Conservation (phyloP, 257 asterid species). For the Solanum pinnatisectum region DNA sequence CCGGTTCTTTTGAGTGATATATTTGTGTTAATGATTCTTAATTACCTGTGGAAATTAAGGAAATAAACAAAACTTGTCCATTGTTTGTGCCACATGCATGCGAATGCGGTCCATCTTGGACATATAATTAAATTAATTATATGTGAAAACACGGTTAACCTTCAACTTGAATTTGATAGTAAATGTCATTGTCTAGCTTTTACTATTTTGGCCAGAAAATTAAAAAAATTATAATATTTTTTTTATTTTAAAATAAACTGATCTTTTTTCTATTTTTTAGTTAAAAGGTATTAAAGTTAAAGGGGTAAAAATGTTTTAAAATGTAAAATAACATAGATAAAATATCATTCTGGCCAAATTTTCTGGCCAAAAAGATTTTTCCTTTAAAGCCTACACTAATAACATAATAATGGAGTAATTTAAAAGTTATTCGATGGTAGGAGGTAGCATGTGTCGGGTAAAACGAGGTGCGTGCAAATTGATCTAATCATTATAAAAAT, state of each 20-base stretch:
- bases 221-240: too few species aligned
- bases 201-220: not conserved
- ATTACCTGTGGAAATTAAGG: not conserved
- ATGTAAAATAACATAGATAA: too few species aligned
- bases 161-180: not conserved
- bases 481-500: not conserved
- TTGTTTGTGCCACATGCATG: not conserved
- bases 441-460: not conserved
- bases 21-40: not conserved
- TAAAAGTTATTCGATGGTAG: not conserved
- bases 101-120: not conserved
- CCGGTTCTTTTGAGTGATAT: too few species aligned
- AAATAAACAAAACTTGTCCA: not conserved
- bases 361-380: too few species aligned
- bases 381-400: too few species aligned
- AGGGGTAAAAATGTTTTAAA: too few species aligned
- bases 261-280: too few species aligned
- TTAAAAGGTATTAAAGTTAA: too few species aligned
- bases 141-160: not conserved
- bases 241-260: too few species aligned
- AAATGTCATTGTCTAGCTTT: not conserved
- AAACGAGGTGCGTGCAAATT: accelerated
- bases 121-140: not conserved
- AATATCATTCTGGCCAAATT: too few species aligned
- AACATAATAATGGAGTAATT: not conserved